Evolutionary conservation across 345 rosid genomes (phyloP), one percentile per base, ranked within the genome.

Genomic region (Citrus glauca): DNA sequence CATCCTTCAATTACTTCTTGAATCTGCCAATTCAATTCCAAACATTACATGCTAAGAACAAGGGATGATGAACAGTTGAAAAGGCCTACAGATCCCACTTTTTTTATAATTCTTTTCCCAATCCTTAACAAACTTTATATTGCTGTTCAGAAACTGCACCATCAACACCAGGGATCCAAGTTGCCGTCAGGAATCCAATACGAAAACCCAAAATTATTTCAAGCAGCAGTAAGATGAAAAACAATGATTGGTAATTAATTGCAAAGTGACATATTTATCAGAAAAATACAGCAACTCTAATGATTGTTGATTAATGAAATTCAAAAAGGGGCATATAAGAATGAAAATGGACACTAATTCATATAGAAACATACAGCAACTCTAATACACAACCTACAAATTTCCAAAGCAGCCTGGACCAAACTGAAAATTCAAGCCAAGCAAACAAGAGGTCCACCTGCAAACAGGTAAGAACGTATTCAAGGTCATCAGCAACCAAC

Each of bases 311-410:
- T 64, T 64, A 30, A 66, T 24, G 28, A 76, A 42, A 66, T 67
- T 76, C 72, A 10, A 67, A 67, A 53, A 66, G 27, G n/a, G 17
- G 10, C 79, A 76, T 56, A 53, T 55, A 55, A n/a, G 53, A 53
- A 33, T 16, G 56, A 32, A 74, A 68, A 24, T 2, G 22, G 66
- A 69, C 11, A 9, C 76, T 78, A 77, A 71, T 72, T 69, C 69
- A 69, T 60, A 77, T 50, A 69, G 76, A 19, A 73, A 74, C 69
- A 77, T 74, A 73, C 59, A 69, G 7, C 66, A 80, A 69, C 57
- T 66, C 74, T 80, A 77, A 57, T 79, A 67, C 80, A 81, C 76
- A 81, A 63, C 73, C 81, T 62, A 72, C 81, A 60, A 56, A 72
- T 71, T 69, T 63, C 72, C 55, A 64, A 50, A 30, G 75, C 82